Percentiles rank a stretch among this genome's conserved stretches.
Conservation (phyloP, 2,329 filamentous ascomycete genomes). For the Cytospora leucostoma region DNA sequence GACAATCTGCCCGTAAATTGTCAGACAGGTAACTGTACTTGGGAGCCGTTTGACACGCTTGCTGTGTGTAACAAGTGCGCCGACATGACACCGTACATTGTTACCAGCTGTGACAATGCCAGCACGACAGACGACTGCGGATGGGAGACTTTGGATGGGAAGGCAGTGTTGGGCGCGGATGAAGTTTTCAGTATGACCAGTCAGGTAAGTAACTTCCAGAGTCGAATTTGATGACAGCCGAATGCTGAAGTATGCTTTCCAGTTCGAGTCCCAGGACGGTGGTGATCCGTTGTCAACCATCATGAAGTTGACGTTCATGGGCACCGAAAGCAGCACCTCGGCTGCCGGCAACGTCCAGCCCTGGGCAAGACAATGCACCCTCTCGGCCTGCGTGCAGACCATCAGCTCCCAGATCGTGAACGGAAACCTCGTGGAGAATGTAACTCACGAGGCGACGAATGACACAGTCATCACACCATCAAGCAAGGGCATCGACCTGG, state of each 20-base stretch:
- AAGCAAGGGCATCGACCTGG: constrained; percentile 25
- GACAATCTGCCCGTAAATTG: constrained; percentile 34
- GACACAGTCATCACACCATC: constrained; percentile 32
- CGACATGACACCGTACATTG: constrained; percentile 36
- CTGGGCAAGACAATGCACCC: constrained; percentile 37
- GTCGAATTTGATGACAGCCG: background rate
- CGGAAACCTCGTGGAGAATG: constrained; percentile 35
- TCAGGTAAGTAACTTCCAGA: background rate
- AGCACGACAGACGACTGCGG: constrained; percentile 31
- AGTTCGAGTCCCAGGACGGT: constrained; percentile 33
- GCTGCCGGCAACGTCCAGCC: constrained; percentile 32
- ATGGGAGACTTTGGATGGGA: constrained; percentile 35
- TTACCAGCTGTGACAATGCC: constrained; percentile 31
- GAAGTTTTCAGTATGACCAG: constrained; percentile 39
- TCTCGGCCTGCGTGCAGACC: constrained; percentile 37
- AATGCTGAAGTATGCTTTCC: background rate
- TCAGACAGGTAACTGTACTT: constrained; percentile 37
- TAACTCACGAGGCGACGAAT: constrained; percentile 31
- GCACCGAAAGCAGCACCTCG: constrained; percentile 35
- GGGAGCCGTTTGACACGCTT: constrained; percentile 35
- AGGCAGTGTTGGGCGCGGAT: constrained; percentile 30
- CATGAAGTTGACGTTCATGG: constrained; percentile 39
- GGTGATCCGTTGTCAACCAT: constrained; percentile 37
- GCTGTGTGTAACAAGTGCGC: constrained; percentile 35
- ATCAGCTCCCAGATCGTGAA: constrained; percentile 32